Base-by-base conservation (phyloP, 768 basidiomycete genomes). In the Boletus sensibilis region DNA sequence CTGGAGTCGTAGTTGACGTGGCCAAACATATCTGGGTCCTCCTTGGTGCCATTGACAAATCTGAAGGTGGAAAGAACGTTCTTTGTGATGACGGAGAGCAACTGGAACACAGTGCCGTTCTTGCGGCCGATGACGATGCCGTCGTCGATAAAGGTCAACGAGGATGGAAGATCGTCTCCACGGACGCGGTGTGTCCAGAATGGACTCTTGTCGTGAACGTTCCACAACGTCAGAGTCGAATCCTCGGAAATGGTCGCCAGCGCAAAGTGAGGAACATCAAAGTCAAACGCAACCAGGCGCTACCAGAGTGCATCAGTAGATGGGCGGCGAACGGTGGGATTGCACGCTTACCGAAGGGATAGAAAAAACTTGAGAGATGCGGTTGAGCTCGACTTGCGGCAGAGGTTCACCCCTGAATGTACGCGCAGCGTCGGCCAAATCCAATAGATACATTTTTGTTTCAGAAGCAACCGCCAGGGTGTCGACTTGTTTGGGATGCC, bases 21-120 rank as follows among this genome's bases (percentile, higher is more conserved):
- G 14, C 92, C 90, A 68, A 92, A 94, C 89, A 94, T 93, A 10
- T 91, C 90, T 16, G 77, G 77, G 64, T 92, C 91, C 40, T 93
- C 91, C 56, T 79, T 81, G 50, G 60, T 50, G 21, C 83, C 84
- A 59, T 85, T 88, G 64, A 88, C 75, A 66, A 94, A 94, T 66
- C 84, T 89, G 72, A 92, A 78, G 7, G 87, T 91, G 14, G 92
- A 90, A 31, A 91, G 75, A 2, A 93, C 81, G 45, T 78, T 78
- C 70, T 86, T 88, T 56, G 84, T 84, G 51, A 87, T 85, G 48
- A 83, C 78, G n/a, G 89, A 86, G 35, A 94, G 76, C 31, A 94
- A 76, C 71, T 94, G 92, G 78, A 92, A 87, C 58, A 91, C 72
- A 0, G 92, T 94, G 21, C 92, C 92, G 51, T 88, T 90, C 75